phyloP scores from a whole-genome alignment of 2,329 filamentous ascomycete species.

The Colletotrichum magnum region DNA sequence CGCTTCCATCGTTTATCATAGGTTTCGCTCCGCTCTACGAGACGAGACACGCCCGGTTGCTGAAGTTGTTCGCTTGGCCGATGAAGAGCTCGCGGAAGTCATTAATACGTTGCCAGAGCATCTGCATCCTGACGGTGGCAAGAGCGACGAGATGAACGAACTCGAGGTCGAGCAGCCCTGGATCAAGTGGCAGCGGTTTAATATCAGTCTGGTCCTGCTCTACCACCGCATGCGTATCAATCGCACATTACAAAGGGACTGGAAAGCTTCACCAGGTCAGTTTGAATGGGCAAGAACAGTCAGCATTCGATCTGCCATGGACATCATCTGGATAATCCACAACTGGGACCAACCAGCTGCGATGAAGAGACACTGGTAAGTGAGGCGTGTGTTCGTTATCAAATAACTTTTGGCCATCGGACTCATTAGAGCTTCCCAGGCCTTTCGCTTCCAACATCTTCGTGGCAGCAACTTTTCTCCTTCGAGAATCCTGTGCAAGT shows the following conservation, averaged over 20 bases:
- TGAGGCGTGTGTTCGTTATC: neutral
- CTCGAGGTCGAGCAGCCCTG: slow-evolving; percentile 23
- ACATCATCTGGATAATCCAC: slow-evolving; percentile 36
- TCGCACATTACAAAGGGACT: slow-evolving; percentile 20
- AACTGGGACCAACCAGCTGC: slow-evolving; percentile 34
- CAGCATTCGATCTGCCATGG: slow-evolving; percentile 26
- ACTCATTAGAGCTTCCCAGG: neutral
- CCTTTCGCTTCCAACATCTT: slow-evolving; percentile 30
- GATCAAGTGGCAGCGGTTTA: slow-evolving; percentile 39
- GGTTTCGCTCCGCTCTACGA: slow-evolving; percentile 29
- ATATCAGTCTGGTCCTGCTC: slow-evolving; percentile 37
- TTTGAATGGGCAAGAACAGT: slow-evolving; percentile 31
- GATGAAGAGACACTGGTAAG: slow-evolving; percentile 33
- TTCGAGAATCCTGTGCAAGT: slow-evolving; percentile 7
- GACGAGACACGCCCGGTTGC: neutral
- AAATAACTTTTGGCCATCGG: too few relatives aligned
- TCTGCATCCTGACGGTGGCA: slow-evolving; percentile 28
- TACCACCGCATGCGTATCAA: slow-evolving; percentile 38
- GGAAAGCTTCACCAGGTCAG: slow-evolving; percentile 2
- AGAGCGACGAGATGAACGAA: neutral
- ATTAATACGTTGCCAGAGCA: slow-evolving; percentile 38
- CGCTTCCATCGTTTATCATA: slow-evolving; percentile 28
- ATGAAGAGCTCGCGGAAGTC: slow-evolving; percentile 35
- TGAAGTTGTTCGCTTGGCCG: slow-evolving; percentile 28
- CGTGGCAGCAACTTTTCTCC: slow-evolving; percentile 25